Percentiles rank a stretch among this genome's conserved stretches.
phyloP scores from a whole-genome alignment of 2,329 filamentous ascomycete species.

The Clathrospora elynae region DNA sequence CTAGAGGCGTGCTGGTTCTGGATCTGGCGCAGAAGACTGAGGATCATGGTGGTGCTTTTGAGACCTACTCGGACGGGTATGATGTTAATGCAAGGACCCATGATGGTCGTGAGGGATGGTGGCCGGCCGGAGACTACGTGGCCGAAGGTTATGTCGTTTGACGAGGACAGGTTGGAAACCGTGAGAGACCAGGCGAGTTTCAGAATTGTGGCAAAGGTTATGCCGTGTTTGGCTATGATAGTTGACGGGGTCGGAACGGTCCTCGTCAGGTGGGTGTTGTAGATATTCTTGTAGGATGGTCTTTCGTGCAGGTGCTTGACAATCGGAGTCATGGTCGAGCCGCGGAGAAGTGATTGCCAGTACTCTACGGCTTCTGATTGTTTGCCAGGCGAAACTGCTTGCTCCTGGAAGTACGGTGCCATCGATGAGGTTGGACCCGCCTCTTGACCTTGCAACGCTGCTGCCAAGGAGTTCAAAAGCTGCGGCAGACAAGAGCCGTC shows the following conservation, averaged over 20 bases:
- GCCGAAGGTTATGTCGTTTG: background rate
- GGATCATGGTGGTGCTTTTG: background rate
- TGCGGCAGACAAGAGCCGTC: constrained; percentile 1
- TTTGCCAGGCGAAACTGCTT: background rate
- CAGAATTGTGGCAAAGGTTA: constrained; percentile 1
- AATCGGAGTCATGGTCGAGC: background rate
- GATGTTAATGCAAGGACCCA: constrained; percentile 1
- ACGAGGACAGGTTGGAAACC: background rate
- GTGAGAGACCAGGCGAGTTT: constrained; percentile 4
- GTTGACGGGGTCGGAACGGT: background rate
- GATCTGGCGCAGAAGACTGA: constrained; percentile 1
- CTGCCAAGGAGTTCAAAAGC: background rate
- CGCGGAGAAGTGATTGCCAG: background rate
- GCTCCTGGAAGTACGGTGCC: background rate
- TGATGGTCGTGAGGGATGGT: background rate
- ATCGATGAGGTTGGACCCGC: background rate
- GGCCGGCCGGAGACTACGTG: background rate
- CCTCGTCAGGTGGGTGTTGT: background rate
- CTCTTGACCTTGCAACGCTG: background rate
- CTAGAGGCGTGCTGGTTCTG: constrained; percentile 1
- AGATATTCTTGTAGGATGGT: constrained; percentile 1
- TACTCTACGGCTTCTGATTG: background rate
- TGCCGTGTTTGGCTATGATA: background rate
- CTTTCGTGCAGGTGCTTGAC: background rate
- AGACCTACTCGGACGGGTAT: background rate